Conservation (phyloP, 2,329 filamentous ascomycete species). For the Colletotrichum costaricense region DNA sequence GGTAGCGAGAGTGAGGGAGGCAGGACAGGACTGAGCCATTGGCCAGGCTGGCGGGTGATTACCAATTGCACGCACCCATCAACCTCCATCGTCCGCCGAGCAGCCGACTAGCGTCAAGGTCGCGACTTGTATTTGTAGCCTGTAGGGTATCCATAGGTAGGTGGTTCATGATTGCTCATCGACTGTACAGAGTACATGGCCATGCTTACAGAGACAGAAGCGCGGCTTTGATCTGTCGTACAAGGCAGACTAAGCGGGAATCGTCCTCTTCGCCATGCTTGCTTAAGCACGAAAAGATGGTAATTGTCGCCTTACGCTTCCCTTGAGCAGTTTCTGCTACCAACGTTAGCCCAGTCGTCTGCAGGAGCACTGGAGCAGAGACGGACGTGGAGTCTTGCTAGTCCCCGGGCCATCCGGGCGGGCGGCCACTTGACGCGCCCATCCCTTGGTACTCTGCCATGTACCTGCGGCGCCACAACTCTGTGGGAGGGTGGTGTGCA, state of each 20-base stretch:
- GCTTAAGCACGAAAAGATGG: background rate
- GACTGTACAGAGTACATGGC: background rate
- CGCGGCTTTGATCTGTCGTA: background rate
- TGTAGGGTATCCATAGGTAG: no score
- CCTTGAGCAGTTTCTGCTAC: background rate
- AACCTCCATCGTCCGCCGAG: conserved; percentile 2
- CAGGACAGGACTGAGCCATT: background rate
- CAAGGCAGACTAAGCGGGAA: background rate
- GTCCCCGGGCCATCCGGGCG: conserved; percentile 37
- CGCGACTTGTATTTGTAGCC: background rate
- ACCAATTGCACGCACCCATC: conserved; percentile 26
- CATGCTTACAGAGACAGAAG: background rate
- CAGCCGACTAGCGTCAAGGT: conserved; percentile 6
- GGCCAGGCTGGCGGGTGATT: conserved; percentile 15
- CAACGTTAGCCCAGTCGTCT: conserved; percentile 6
- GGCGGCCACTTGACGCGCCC: conserved; percentile 11
- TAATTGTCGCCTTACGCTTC: background rate
- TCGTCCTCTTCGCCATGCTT: background rate
- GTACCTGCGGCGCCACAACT: conserved; percentile 8
- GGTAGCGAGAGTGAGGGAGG: conserved; percentile 27
- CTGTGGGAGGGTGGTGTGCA: background rate
- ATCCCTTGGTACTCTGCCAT: background rate
- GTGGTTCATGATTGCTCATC: background rate
- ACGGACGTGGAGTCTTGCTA: conserved; percentile 33
- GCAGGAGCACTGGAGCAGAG: background rate